phyloP scores from a whole-genome alignment of 192 early-diverging fungal species.

The Gamsiella multidivaricata region DNA sequence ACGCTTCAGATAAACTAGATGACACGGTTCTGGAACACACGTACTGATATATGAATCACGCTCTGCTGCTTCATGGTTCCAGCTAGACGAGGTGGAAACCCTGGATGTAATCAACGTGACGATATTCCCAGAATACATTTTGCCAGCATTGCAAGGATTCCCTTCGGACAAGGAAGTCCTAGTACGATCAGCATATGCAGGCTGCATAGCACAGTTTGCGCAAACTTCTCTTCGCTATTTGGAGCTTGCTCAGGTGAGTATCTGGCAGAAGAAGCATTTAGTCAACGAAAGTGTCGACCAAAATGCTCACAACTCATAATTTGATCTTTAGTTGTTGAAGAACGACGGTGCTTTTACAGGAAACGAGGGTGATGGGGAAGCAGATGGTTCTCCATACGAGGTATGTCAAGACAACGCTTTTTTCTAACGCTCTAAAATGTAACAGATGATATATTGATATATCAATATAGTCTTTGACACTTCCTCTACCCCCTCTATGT shows the following conservation, averaged over 20 bases:
- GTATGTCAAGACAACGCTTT: slow-evolving; percentile 17
- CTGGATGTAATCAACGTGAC: slow-evolving; percentile 85
- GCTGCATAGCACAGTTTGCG: slow-evolving; percentile 81
- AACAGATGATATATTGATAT: too few species aligned
- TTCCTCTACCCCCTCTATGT: background rate
- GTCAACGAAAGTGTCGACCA: slow-evolving; percentile 6
- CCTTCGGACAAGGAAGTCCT: slow-evolving; percentile 76
- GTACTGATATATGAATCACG: background rate
- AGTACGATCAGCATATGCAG: slow-evolving; percentile 86
- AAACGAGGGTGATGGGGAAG: slow-evolving; percentile 53
- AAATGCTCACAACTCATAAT: too few species aligned
- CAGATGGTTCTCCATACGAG: slow-evolving; percentile 55
- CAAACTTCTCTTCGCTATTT: slow-evolving; percentile 81
- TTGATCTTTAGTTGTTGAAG: slow-evolving; percentile 62
- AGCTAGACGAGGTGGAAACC: slow-evolving; percentile 80
- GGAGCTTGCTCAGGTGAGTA: slow-evolving; percentile 75
- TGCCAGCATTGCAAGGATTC: slow-evolving; percentile 79
- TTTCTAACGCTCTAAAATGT: too few species aligned
- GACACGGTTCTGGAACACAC: background rate
- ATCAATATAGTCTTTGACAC: too few species aligned
- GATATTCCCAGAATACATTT: slow-evolving; percentile 92
- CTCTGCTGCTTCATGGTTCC: background rate
- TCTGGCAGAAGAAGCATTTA: too few species aligned
- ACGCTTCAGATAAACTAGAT: background rate
- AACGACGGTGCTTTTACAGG: slow-evolving; percentile 58